Base-by-base conservation (phyloP, 352 stramenopile genomes). In the Phytophthora macrochlamydospora region DNA sequence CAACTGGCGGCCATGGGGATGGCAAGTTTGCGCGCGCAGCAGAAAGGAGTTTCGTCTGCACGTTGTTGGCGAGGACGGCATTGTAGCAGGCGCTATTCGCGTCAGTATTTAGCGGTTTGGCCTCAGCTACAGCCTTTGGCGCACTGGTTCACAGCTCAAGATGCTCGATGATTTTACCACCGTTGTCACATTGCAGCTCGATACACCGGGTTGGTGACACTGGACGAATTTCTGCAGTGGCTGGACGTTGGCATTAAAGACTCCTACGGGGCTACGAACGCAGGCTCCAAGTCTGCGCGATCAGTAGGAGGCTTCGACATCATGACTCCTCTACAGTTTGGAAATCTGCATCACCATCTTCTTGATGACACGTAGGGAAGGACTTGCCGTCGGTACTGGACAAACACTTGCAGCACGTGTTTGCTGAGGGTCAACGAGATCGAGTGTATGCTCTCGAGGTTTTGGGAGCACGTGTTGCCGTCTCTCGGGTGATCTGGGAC, bases 401-500 rank as follows among this genome's bases (percentile, higher is more conserved):
- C 51, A 71, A 79, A 18, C 67, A 79, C 28, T 28, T 92, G n/a
- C 77, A 87, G 45, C 81, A 92, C 62, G 54, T 89, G 5, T 92
- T 90, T 35, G 66, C 69, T 6, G 59, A 64, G 7, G 49, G 57
- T 32, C 32, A 58, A 13, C 49, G 60, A 5, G 62, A 54, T 42
- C 74, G 73, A 5, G 8, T 92, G 14, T 91, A 82, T 31, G 83
- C 74, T 8, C 67, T 89, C 44, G 81, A 91, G 48, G 88, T 91
- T 35, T 71, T 92, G 30, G 79, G 79, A 4, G 74, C 76, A 1
- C 73, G 90, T 48, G 75, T 87, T 0, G 54, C 91, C 1, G 63
- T 77, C 12, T 92, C 83, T 4, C 76, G 76, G 40, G 81, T 79
- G 58, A 90, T 92, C 43, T 92, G 83, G 83, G 63, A 67, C 8